Evolutionary conservation across 2,329 filamentous ascomycete species (phyloP).

Genomic region (Akanthomyces uredinophilus): DNA sequence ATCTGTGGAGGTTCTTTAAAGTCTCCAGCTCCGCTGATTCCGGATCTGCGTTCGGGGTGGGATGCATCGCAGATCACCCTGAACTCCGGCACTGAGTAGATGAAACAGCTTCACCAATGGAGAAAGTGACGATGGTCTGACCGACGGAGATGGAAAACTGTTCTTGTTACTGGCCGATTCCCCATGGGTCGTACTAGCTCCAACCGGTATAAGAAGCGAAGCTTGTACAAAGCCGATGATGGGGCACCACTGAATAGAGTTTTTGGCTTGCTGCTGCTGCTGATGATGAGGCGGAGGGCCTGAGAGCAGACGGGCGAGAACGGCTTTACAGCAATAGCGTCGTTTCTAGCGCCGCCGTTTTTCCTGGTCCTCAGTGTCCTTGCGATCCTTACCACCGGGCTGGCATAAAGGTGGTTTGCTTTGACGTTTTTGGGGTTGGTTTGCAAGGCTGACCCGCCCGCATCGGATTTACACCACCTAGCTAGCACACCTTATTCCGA

Average conservation of each 20-base stretch:
- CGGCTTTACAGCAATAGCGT: background rate
- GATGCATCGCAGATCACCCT: too few species aligned
- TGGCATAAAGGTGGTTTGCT: background rate
- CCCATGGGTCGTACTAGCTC: too few species aligned
- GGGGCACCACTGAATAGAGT: background rate
- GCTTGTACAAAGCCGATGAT: background rate
- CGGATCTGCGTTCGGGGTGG: too few species aligned
- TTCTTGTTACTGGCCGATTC: too few species aligned
- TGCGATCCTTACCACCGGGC: background rate
- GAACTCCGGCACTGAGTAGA: too few species aligned
- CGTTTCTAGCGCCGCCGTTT: background rate
- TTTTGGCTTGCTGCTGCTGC: background rate
- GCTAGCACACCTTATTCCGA: slow-evolving; percentile 3
- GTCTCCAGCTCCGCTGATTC: too few species aligned
- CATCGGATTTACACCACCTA: slow-evolving; percentile 1
- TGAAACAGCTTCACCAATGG: too few species aligned
- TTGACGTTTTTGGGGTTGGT: background rate
- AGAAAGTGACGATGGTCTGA: too few species aligned
- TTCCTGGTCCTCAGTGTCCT: too few species aligned
- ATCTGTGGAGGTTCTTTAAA: too few species aligned
- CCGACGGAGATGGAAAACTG: too few species aligned
- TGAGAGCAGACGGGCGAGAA: background rate
- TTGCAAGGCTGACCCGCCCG: background rate
- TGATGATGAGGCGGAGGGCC: background rate
- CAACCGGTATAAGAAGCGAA: background rate